Evolutionary conservation across 1,284 basidiomycete genomes (phyloP).

Genomic region (Moesziomyces globuligerus): DNA sequence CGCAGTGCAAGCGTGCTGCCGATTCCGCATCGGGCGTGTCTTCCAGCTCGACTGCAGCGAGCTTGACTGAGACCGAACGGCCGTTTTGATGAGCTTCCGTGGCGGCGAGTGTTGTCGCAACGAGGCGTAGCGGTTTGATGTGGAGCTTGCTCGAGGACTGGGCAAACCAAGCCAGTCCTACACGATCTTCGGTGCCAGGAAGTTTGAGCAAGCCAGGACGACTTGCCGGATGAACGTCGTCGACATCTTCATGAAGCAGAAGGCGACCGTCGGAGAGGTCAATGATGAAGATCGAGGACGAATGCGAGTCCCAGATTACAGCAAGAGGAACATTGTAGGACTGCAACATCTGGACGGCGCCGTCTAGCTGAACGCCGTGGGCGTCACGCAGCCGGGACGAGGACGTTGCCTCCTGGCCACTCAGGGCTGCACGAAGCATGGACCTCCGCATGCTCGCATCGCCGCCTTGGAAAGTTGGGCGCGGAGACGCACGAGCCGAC

Average conservation of each 20-base stretch:
- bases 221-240: constrained; percentile 14
- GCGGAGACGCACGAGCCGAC: constrained; percentile 29
- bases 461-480: constrained; percentile 13
- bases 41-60: constrained; percentile 8
- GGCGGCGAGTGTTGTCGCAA: too few relatives aligned
- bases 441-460: constrained; percentile 28
- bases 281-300: constrained; percentile 17
- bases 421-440: constrained; percentile 28
- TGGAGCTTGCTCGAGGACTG: constrained; percentile 13
- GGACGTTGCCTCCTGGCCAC: constrained; percentile 13
- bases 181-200: constrained; percentile 1
- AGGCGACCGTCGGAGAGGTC: constrained; percentile 16
- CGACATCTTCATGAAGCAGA: constrained; percentile 21
- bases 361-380: constrained; percentile 20
- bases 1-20: constrained; percentile 1
- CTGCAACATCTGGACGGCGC: constrained; percentile 14
- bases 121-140: constrained; percentile 1
- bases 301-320: constrained; percentile 31
- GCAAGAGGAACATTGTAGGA: constrained; percentile 5
- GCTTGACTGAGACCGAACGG: too few relatives aligned
- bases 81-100: too few relatives aligned
- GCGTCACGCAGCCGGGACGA: constrained; percentile 18
- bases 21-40: background rate
- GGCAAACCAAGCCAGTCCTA: constrained; percentile 29
- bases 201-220: constrained; percentile 2